Evolutionary conservation across 805 yeast genomes (phyloP).

Genomic region (Nakazawaea laoshanensis): DNA sequence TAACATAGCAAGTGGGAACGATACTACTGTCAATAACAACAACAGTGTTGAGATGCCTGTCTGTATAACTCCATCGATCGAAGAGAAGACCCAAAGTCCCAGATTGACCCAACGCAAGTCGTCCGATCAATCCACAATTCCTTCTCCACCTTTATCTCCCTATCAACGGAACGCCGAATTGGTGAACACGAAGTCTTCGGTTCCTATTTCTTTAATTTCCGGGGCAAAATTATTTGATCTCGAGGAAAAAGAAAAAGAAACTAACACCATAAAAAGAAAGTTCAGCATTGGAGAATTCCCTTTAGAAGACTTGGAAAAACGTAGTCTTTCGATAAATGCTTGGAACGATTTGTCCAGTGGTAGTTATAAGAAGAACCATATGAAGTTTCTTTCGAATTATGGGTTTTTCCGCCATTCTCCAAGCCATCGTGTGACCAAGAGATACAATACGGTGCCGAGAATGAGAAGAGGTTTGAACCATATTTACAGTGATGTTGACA

Average conservation of each 20-base stretch:
- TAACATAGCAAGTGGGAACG: not conserved
- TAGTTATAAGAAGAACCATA: constrained; percentile 38
- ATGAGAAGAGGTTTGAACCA: constrained; percentile 17
- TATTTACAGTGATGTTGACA: constrained; percentile 24
- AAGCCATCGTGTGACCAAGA: constrained; percentile 10
- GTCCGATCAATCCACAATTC: constrained; percentile 18
- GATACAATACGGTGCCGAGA: constrained; percentile 20
- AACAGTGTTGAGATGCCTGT: not conserved
- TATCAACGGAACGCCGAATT: constrained; percentile 21
- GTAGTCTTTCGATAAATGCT: constrained; percentile 41
- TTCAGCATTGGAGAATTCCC: constrained; percentile 28
- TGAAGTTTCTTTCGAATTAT: constrained; percentile 47
- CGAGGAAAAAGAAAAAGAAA: not conserved
- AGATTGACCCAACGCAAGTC: constrained; percentile 4
- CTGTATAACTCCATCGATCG: constrained; percentile 6
- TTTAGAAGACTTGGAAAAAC: constrained; percentile 35
- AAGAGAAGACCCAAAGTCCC: constrained; percentile 1
- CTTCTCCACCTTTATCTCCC: constrained; percentile 30
- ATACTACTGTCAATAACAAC: not conserved
- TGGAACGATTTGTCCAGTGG: constrained; percentile 34
- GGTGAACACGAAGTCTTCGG: constrained; percentile 19
- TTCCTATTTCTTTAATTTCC: constrained; percentile 12
- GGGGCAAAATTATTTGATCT: constrained; percentile 11
- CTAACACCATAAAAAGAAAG: not conserved
- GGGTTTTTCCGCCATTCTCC: constrained; percentile 16